phyloP scores from a whole-genome alignment of 306 rosid genomes.

The Cucurbita pepo region DNA sequence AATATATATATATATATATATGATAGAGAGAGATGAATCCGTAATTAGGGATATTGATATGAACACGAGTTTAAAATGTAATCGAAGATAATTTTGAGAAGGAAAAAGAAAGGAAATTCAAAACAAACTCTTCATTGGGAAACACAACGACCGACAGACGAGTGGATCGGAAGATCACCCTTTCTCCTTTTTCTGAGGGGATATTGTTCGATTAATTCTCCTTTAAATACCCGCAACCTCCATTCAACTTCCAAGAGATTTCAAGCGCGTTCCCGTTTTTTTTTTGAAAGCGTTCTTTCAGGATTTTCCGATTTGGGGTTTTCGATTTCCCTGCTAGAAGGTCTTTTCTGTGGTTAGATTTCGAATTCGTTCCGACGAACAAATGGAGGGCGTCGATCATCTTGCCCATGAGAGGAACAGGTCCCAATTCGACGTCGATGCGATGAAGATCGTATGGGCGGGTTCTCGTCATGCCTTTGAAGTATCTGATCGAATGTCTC shows the following conservation, averaged over 20 bases:
- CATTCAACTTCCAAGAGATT: no score
- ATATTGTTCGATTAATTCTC: no score
- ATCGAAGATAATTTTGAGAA: neutral
- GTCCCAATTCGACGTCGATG: conserved; percentile 60
- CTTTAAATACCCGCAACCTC: no score
- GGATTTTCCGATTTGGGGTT: no score
- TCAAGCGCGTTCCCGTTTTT: no score
- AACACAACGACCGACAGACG: no score
- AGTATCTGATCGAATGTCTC: conserved; percentile 67
- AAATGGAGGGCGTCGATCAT: conserved; percentile 57
- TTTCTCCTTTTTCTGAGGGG: no score
- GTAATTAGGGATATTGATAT: neutral
- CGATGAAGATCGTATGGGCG: conserved; percentile 85
- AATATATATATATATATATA: no score
- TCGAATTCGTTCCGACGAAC: neutral
- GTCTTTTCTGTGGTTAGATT: neutral
- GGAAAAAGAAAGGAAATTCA: neutral
- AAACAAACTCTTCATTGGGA: neutral
- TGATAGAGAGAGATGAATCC: no score
- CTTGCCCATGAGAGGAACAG: conserved; percentile 54
- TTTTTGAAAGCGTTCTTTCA: no score
- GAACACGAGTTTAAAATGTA: neutral
- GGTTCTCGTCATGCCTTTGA: conserved; percentile 54
- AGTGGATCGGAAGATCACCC: no score
- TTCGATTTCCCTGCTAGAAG: no score